Evolutionary conservation across 2,329 filamentous ascomycete genomes (phyloP).

Genomic region (Talaromyces sp.): DNA sequence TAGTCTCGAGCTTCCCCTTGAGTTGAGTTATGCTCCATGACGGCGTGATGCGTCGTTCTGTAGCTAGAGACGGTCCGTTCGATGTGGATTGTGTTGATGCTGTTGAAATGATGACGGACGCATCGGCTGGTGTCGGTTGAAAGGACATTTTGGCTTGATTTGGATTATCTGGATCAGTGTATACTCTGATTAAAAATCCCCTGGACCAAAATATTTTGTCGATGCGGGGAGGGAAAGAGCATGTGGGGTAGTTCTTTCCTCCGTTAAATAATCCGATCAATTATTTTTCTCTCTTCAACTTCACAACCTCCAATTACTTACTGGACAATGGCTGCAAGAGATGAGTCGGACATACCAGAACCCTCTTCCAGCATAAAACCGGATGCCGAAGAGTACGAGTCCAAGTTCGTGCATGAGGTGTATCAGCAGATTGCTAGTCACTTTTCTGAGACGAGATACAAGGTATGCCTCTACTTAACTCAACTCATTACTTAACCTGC

Average conservation of each 20-base stretch:
- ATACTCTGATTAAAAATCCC: background rate
- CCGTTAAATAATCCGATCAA: background rate
- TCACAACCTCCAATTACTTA: background rate
- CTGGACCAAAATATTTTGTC: background rate
- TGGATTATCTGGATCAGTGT: too few species aligned
- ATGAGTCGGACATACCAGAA: background rate
- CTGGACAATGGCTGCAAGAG: background rate
- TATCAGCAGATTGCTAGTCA: slow-evolving; percentile 59
- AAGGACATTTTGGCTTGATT: slow-evolving; percentile 14
- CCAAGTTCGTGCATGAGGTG: slow-evolving; percentile 80
- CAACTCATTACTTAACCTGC: background rate
- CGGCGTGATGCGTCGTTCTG: slow-evolving; percentile 86
- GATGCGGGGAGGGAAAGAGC: background rate
- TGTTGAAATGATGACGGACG: slow-evolving; percentile 38
- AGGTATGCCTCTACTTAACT: slow-evolving; percentile 44
- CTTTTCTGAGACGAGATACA: slow-evolving; percentile 54
- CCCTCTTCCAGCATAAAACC: background rate
- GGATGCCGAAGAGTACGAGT: slow-evolving; percentile 59
- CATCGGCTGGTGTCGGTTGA: slow-evolving; percentile 34
- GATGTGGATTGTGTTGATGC: slow-evolving; percentile 16
- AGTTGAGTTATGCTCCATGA: slow-evolving; percentile 84
- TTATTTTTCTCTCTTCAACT: background rate
- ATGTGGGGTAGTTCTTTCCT: slow-evolving; percentile 3
- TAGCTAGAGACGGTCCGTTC: slow-evolving; percentile 47
- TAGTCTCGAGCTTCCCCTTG: slow-evolving; percentile 81